A percentile compares a stretch with the other conserved stretches of the same genome.
Conservation (phyloP, 2,329 filamentous ascomycete genomes). For the Hypoxylon sp. region DNA sequence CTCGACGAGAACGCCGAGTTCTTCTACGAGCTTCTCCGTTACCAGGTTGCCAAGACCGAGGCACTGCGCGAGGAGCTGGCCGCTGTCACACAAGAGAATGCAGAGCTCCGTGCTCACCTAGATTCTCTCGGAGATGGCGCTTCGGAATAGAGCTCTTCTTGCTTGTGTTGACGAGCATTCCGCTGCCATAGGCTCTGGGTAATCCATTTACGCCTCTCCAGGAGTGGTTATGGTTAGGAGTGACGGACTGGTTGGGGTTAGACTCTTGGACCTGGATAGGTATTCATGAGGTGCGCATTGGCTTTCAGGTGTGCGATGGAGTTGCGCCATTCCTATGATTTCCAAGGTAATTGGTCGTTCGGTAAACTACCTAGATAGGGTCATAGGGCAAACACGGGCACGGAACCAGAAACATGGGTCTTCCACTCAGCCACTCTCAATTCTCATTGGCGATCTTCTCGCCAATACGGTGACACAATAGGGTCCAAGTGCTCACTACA, state of each 20-base stretch:
- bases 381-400: background rate
- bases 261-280: background rate
- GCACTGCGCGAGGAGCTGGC: background rate
- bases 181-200: background rate
- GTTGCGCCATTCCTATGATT: no score
- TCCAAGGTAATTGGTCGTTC: no score
- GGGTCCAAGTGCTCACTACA: background rate
- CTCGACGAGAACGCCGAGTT: background rate
- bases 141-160: background rate
- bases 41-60: constrained; percentile 1
- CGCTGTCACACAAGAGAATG: background rate
- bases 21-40: constrained; percentile 15
- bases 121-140: background rate
- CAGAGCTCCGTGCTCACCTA: constrained; percentile 6
- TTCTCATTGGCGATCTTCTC: background rate
- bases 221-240: background rate
- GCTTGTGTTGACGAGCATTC: background rate
- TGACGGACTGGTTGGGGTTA: background rate
- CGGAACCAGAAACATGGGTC: background rate
- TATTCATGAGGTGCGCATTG: background rate
- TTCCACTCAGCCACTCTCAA: background rate
- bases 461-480: background rate
- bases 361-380: no score
- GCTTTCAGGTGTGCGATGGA: background rate
- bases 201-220: background rate